These are phyloP conservation scores for Wickerhamiella infanticola DNA, from an alignment of 1,139 yeast genomes.

Conservation along the genomic window DNA sequence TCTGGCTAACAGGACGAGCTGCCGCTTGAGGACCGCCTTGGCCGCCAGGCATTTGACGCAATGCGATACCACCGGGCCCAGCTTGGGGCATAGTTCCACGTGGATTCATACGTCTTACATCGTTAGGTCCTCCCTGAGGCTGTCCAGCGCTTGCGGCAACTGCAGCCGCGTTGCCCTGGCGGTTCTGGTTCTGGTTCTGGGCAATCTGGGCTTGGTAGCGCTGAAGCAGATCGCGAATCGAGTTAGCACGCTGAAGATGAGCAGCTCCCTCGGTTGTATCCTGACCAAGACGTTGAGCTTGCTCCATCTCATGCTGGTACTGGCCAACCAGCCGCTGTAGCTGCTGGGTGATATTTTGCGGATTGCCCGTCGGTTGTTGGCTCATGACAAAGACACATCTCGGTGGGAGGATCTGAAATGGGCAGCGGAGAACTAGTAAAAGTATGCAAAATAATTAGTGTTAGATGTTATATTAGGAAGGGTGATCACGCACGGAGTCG, in stretches of 20 bases:
- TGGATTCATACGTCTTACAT: not conserved
- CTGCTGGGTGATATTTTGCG: constrained; percentile 23
- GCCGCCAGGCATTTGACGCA: constrained; percentile 1
- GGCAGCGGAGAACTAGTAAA: too few relatives aligned
- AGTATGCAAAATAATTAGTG: too few relatives aligned
- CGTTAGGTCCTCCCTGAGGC: not conserved
- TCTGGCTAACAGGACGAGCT: constrained; percentile 1
- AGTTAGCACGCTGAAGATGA: constrained; percentile 52
- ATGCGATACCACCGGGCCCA: not conserved
- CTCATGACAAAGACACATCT: not conserved
- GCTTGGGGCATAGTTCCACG: not conserved
- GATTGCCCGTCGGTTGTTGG: not conserved
- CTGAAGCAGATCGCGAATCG: constrained; percentile 37
- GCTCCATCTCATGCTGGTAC: constrained; percentile 46
- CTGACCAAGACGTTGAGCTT: constrained; percentile 40
- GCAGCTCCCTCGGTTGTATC: constrained; percentile 57
- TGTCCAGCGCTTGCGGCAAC: not conserved
- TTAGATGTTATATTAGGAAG: not conserved
- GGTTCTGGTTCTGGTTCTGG: constrained; percentile 3
- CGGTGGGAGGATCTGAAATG: not conserved
- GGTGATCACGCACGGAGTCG: constrained; percentile 25
- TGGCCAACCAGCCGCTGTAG: constrained; percentile 37
- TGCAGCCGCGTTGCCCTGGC: constrained; percentile 3
- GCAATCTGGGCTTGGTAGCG: constrained; percentile 18
- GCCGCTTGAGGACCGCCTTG: not conserved